Evolutionary conservation across 441 rosid genomes (phyloP), one percentile per base, ranked within the genome.

Genomic region (Corymbia calophylla): DNA sequence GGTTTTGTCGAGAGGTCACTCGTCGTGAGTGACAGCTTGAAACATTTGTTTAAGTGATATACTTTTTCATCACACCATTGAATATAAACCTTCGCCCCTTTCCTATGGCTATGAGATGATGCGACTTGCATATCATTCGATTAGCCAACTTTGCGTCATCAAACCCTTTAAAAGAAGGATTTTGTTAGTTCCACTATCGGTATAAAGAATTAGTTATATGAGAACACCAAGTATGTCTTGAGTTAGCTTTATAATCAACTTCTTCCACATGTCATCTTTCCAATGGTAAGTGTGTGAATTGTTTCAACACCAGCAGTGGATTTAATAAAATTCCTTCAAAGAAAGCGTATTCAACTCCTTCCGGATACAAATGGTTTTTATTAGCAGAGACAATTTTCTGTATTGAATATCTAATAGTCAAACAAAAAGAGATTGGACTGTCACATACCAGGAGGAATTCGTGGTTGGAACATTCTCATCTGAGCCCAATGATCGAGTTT

Each of bases 141-240:
- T 66, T 66, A 31, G 1, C 23, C 77, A 66, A 31, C 0, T 31
- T 6, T 1, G 0, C 44, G 0, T 66, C 0, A 8, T 66, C 73
- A 31, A 66, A 66, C 5, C 39, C 39, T 66, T 66, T n/a, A n/a
- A n/a, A n/a, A 15, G 73, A 64, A 64, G 19, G 73, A 4, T 66
- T 0, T 66, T 66, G 44, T 29, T 62, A 27, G 68, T 31, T 62
- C 5, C 18, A 62, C 17, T 17, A 29, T 0, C 32, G 15, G 9
- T 0, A 14, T 29, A 62, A 60, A 62, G 14, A 39, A 39, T 39
- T 39, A 39, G 4, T 1, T 62, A 62, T 31, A 29, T 6, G 31
- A 5, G 70, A 62, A 62, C 32, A 29, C 13, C 70, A 25, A 29
- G 18, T 29, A 58, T 0, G 32, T 62, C 14, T 62, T 62, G 0